phyloP scores from a whole-genome alignment of 169 alveolate genomes.

The Plasmodium coatneyi region DNA sequence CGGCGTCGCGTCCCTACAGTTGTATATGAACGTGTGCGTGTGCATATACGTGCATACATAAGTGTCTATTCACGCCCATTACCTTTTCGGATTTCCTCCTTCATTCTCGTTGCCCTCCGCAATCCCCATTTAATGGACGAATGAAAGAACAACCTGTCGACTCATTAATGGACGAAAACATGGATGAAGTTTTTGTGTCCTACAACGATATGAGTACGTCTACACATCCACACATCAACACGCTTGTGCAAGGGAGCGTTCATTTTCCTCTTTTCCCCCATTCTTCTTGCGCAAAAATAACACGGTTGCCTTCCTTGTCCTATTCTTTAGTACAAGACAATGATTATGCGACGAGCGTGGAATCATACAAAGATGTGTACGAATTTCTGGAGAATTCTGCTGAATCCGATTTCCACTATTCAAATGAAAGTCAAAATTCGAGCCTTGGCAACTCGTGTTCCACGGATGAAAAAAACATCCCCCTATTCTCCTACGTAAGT shows the following conservation, averaged over 20 bases:
- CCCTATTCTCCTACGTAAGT: constrained; percentile 21
- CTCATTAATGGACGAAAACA: constrained; percentile 20
- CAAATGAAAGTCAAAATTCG: constrained; percentile 55
- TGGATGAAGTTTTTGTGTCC: constrained; percentile 57
- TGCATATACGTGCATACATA: not conserved
- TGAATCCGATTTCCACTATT: constrained; percentile 29
- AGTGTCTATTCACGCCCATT: not conserved
- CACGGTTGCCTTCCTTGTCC: not conserved
- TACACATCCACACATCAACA: not conserved
- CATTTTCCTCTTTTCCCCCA: not conserved
- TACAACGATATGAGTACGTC: constrained; percentile 64
- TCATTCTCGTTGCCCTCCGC: not conserved
- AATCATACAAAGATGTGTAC: constrained; percentile 58
- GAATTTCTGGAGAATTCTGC: constrained; percentile 50
- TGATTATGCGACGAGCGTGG: constrained; percentile 35
- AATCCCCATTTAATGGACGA: not conserved
- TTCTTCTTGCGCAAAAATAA: not conserved
- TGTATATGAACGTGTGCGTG: not conserved
- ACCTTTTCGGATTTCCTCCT: not conserved
- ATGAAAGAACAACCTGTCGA: constrained; percentile 11
- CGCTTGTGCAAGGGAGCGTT: not conserved
- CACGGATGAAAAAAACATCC: constrained; percentile 31
- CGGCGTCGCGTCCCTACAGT: not conserved
- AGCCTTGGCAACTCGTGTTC: constrained; percentile 6
- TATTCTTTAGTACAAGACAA: constrained; percentile 62